Percentiles rank a stretch among this genome's conserved stretches.
Evolutionary conservation across 2,329 filamentous ascomycete species (phyloP).

Genomic region (Cordyceps farinosa): DNA sequence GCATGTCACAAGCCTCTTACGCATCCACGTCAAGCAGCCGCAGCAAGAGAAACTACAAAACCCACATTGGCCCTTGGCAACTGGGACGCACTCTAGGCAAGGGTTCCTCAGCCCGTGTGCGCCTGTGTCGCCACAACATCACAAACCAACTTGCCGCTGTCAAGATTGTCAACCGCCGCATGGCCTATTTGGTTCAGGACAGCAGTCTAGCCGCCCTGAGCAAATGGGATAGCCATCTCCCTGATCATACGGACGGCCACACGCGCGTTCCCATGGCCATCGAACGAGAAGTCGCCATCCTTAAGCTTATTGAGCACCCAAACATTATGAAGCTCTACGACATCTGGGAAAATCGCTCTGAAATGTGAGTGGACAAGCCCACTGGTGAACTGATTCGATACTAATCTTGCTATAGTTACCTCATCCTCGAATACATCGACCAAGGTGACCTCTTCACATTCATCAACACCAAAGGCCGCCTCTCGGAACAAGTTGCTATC

Average conservation of each 20-base stretch:
- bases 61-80: conserved; percentile 90
- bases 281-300: conserved; percentile 91
- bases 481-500: conserved; percentile 76
- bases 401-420: conserved; percentile 58
- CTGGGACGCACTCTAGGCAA: conserved; percentile 85
- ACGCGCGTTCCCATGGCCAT: conserved; percentile 80
- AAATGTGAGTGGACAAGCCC: conserved; percentile 63
- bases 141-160: conserved; percentile 83
- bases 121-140: conserved; percentile 74
- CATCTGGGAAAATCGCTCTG: conserved; percentile 94
- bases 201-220: conserved; percentile 83
- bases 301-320: conserved; percentile 92
- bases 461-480: conserved; percentile 68
- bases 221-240: conserved; percentile 60
- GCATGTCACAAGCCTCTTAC: conserved; percentile 40
- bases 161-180: conserved; percentile 89
- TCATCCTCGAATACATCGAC: conserved; percentile 90
- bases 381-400: conserved; percentile 17
- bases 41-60: conserved; percentile 51
- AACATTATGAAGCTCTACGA: conserved; percentile 94
- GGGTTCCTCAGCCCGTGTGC: conserved; percentile 84
- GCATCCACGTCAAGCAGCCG: conserved; percentile 39
- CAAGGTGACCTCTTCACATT: conserved; percentile 79
- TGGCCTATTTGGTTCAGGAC: conserved; percentile 75
- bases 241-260: conserved; percentile 55